A percentile compares a stretch with the other conserved stretches of the same genome.
Evolutionary conservation across 192 early-diverging fungal species (phyloP).

Genomic region (Pilaira anomala): DNA sequence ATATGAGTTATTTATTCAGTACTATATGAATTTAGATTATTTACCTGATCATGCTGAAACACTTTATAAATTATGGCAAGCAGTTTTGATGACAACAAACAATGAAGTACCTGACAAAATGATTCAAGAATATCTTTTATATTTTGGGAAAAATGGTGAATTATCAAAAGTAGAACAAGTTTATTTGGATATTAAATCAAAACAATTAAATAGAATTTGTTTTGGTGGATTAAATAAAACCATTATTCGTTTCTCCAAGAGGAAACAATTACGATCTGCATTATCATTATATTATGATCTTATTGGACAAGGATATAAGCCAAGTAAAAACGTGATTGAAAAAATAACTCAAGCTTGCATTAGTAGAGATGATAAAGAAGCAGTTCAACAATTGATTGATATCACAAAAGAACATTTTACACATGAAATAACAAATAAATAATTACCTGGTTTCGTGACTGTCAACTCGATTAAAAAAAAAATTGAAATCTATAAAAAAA

Average conservation of each 20-base stretch:
- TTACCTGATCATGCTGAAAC: not conserved
- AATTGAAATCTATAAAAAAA: too few relatives aligned
- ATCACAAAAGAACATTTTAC: not conserved
- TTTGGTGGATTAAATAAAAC: too few relatives aligned
- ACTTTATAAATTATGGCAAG: not conserved
- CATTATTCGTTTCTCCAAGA: too few relatives aligned
- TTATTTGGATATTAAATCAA: not conserved
- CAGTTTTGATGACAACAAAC: not conserved
- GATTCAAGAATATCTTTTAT: not conserved
- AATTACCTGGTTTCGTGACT: not conserved
- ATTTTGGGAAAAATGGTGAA: not conserved
- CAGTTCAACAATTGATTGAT: not conserved
- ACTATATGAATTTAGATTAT: not conserved
- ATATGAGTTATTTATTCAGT: not conserved
- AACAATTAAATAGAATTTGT: too few relatives aligned
- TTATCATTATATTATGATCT: not conserved
- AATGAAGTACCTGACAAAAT: not conserved
- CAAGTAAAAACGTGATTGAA: not conserved
- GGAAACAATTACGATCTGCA: not conserved
- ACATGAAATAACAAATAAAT: not conserved
- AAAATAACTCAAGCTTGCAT: not conserved
- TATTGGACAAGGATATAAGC: not conserved
- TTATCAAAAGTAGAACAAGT: not conserved
- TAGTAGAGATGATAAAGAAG: not conserved
- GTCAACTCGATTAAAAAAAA: too few relatives aligned